Evolutionary conservation across 805 yeast genomes (phyloP), one percentile per base, ranked within the genome.

Genomic region (Zygotorulaspora sp.): DNA sequence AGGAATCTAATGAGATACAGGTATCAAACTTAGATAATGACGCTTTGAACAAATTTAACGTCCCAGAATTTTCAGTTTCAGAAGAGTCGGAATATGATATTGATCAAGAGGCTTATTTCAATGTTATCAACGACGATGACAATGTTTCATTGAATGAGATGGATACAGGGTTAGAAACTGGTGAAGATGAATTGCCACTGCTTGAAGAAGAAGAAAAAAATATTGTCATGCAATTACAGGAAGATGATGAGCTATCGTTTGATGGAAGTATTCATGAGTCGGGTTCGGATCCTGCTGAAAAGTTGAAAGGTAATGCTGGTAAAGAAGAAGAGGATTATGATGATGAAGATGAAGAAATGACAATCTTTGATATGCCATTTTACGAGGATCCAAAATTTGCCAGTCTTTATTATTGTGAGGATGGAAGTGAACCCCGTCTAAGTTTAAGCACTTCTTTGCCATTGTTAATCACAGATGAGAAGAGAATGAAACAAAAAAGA

Each of bases 381-480:
- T 67, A 65, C 45, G 71, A 67, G 45, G 71, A 67, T 47, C 62
- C 68, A 1, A 61, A 58, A 41, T 58, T 61, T 44, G 56, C 64
- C 2, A 57, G 53, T 35, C 40, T 61, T 12, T 51, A 59, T 33
- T 59, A 57, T 36, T 58, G 58, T 36, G 49, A 51, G 32, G 62
- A 55, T 40, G 58, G 58, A n/a, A 49, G 45, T 24, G 64, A 56
- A 42, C 63, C 62, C 16, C 54, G 55, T 21, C 35, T 61, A 23
- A 52, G 57, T 20, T 44, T 61, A 36, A 57, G 62, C 30, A 59
- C 65, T 13, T 55, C 61, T 15, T 38, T 58, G 16, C 63, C 64
- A n/a, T 34, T 58, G 26, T 47, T 59, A 21, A 33, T 58, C 13
- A 58, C 55, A 30, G 62, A 58, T 24, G 61, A 54, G 32, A 59